These are phyloP conservation scores for Pythium rhizo-oryzae DNA, from an alignment of 352 stramenopile species.

Conservation along the genomic window DNA sequence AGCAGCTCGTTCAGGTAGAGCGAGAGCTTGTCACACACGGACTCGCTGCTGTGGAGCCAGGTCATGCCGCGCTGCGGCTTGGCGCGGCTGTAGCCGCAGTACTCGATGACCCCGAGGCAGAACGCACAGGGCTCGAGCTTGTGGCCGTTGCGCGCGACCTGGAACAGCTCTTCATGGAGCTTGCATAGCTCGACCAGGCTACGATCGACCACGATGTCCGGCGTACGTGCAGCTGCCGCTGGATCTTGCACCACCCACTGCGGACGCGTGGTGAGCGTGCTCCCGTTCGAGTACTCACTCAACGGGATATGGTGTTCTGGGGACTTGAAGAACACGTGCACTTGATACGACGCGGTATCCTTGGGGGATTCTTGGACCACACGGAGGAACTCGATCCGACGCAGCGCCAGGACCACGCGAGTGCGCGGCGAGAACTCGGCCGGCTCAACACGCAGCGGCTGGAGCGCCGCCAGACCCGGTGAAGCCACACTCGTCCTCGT, in stretches of 20 bases:
- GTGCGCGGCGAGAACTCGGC: slow-evolving; percentile 11
- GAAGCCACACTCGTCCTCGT: too few relatives aligned
- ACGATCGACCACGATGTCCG: neutral
- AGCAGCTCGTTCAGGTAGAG: slow-evolving; percentile 13
- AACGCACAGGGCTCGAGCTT: slow-evolving; percentile 15
- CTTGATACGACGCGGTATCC: neutral
- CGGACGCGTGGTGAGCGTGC: slow-evolving; percentile 1
- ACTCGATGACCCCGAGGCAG: slow-evolving; percentile 14
- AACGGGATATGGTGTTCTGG: slow-evolving; percentile 15
- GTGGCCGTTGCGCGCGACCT: slow-evolving; percentile 12
- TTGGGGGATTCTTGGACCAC: neutral
- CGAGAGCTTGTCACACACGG: slow-evolving; percentile 13
- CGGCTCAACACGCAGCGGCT: slow-evolving; percentile 7
- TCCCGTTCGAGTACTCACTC: slow-evolving; percentile 4
- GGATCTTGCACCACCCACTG: neutral
- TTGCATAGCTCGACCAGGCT: neutral
- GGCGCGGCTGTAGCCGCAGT: slow-evolving; percentile 18
- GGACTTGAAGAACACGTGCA: slow-evolving; percentile 12
- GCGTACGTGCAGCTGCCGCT: neutral
- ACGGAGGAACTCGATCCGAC: slow-evolving; percentile 12
- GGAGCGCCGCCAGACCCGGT: slow-evolving; percentile 2
- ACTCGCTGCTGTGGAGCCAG: slow-evolving; percentile 13
- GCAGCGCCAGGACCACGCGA: slow-evolving; percentile 2
- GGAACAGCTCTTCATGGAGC: slow-evolving; percentile 13
- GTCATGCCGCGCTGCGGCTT: slow-evolving; percentile 15